Conservation (phyloP, 345 rosid genomes). For the Salix koriyanagi region DNA sequence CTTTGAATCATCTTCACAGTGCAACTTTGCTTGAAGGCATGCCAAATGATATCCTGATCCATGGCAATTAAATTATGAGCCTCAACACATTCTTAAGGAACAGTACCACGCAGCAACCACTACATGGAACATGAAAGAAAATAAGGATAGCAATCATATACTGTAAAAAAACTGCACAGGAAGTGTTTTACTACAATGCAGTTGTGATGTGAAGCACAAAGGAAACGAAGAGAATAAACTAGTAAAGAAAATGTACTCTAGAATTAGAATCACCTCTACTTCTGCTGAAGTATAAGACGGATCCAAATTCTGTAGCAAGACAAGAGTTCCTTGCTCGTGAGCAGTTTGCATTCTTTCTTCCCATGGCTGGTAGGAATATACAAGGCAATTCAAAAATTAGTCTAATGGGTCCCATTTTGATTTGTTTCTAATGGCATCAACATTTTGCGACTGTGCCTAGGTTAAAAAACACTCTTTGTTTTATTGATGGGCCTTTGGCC, state of each 20-base stretch:
- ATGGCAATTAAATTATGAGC: conserved; percentile 1
- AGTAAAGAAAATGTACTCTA: neutral
- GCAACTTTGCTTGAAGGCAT: conserved; percentile 56
- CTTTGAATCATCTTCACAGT: conserved; percentile 59
- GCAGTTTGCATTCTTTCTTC: conserved; percentile 58
- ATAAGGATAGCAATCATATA: neutral
- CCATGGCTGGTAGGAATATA: conserved; percentile 55
- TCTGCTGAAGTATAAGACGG: conserved; percentile 58
- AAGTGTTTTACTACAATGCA: neutral
- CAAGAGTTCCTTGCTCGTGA: conserved; percentile 46
- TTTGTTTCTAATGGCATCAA: neutral
- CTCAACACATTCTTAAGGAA: neutral
- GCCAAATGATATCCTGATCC: conserved; percentile 59
- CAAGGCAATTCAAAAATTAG: conserved; percentile 17
- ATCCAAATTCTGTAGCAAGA: conserved; percentile 72
- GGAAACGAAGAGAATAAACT: neutral
- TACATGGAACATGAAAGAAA: neutral
- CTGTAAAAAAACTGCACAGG: neutral
- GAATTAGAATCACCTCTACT: conserved; percentile 55
- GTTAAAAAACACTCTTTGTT: neutral
- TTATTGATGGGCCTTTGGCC: neutral
- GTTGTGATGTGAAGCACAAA: neutral
- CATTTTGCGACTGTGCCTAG: neutral
- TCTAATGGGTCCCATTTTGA: neutral
- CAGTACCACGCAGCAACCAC: neutral